A percentile compares a stretch with the other conserved stretches of the same genome.
These are phyloP conservation scores for Aspergillus pseudoterreus DNA, from an alignment of 2,329 filamentous ascomycete species.

Conservation along the genomic window DNA sequence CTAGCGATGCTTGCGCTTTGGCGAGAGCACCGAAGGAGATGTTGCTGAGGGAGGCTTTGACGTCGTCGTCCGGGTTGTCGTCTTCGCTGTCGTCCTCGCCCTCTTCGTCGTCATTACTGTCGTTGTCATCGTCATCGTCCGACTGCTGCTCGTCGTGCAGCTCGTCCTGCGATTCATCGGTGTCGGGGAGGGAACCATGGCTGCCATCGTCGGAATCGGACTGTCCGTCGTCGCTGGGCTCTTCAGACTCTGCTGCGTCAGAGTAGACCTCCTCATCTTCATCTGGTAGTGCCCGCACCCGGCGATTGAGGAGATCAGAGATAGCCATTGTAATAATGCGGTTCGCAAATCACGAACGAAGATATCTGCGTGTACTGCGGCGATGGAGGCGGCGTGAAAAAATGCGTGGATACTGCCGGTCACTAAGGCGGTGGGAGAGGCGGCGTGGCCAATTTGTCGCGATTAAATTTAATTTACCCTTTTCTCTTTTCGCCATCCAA, in stretches of 20 bases:
- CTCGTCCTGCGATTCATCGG: not conserved
- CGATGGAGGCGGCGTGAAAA: constrained; percentile 13
- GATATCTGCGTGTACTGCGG: not conserved
- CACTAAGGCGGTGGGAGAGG: constrained; percentile 17
- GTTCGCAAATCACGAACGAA: not conserved
- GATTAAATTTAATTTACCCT: not conserved
- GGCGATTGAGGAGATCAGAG: constrained; percentile 37
- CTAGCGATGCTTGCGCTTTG: constrained; percentile 73
- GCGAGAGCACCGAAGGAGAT: constrained; percentile 89
- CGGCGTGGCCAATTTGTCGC: constrained; percentile 2
- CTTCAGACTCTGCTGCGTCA: constrained; percentile 16
- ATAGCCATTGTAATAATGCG: constrained; percentile 28
- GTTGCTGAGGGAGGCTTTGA: constrained; percentile 46
- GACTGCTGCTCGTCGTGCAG: constrained; percentile 22
- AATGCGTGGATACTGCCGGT: constrained; percentile 25
- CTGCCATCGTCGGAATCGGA: constrained; percentile 5
- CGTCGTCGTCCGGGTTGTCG: constrained; percentile 35
- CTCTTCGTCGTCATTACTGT: constrained; percentile 31
- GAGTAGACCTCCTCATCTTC: constrained; percentile 41
- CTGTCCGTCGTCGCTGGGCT: constrained; percentile 9
- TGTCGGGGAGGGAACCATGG: not conserved
- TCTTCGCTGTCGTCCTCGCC: constrained; percentile 34
- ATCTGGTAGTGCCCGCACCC: constrained; percentile 38
- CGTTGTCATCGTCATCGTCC: constrained; percentile 36
- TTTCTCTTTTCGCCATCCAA: not conserved